Evolutionary conservation across 164 flowering plant genomes (phyloP).

Genomic region (Piper betle): DNA sequence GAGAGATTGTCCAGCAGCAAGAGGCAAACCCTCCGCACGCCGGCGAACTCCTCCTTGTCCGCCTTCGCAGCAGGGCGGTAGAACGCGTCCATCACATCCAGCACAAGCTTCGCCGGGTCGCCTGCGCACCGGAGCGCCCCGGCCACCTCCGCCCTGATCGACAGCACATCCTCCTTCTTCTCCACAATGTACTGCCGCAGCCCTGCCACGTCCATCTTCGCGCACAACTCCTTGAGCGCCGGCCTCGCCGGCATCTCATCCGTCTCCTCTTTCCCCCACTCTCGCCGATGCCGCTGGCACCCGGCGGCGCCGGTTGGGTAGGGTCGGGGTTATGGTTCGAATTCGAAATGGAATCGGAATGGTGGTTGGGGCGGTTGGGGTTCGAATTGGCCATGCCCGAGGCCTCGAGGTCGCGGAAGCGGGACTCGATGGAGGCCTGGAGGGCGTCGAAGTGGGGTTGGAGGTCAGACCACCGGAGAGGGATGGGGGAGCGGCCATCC

Average conservation of each 20-base stretch:
- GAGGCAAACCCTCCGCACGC: conserved; percentile 24
- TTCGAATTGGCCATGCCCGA: not conserved
- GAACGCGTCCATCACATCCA: conserved; percentile 49
- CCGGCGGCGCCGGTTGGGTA: not conserved
- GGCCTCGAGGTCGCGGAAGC: conserved; percentile 14
- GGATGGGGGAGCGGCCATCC: conserved; percentile 23
- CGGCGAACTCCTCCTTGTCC: conserved; percentile 13
- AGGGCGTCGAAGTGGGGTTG: conserved; percentile 47
- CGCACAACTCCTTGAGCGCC: conserved; percentile 31
- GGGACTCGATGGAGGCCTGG: conserved; percentile 17
- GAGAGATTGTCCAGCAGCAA: conserved; percentile 36
- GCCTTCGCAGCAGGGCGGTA: conserved; percentile 2
- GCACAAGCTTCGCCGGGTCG: conserved; percentile 42
- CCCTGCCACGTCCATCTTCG: conserved; percentile 44
- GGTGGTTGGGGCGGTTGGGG: not conserved
- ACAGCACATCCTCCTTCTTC: conserved; percentile 15
- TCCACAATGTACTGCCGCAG: conserved; percentile 24
- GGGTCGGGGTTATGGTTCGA: not conserved
- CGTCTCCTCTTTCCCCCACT: not conserved
- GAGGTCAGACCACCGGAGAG: conserved; percentile 48
- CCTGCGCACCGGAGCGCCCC: conserved; percentile 27
- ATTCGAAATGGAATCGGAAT: not conserved
- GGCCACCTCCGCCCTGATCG: conserved; percentile 25
- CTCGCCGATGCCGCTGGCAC: not conserved
- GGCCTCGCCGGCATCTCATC: conserved; percentile 11